These are phyloP conservation scores for Citrullus colocynthis DNA, from an alignment of 306 rosid genomes.

Conservation along the genomic window DNA sequence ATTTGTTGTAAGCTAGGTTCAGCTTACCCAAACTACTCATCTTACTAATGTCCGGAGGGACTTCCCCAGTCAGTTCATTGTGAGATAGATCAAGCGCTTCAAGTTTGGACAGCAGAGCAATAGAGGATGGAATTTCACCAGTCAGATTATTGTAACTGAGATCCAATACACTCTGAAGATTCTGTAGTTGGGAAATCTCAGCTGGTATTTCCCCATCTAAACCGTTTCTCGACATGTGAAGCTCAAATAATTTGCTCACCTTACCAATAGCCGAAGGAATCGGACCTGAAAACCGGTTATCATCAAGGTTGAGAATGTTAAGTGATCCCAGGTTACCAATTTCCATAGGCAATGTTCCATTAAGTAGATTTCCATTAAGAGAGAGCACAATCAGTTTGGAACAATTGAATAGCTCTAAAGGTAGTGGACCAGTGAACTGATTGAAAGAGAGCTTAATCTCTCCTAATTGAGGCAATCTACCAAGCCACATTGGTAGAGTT, in stretches of 20 bases:
- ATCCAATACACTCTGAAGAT: conserved; percentile 76
- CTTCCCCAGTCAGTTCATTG: conserved; percentile 66
- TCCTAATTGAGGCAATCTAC: conserved; percentile 54
- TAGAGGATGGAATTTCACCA: conserved; percentile 54
- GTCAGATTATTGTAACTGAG: conserved; percentile 71
- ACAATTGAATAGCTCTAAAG: conserved; percentile 50
- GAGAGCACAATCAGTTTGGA: conserved; percentile 62
- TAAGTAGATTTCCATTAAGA: conserved; percentile 46
- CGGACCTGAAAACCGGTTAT: conserved; percentile 48
- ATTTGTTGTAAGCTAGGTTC: conserved; percentile 65
- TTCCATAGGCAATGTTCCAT: conserved; percentile 57
- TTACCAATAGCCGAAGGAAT: conserved; percentile 50
- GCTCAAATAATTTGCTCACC: conserved; percentile 61
- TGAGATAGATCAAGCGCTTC: conserved; percentile 82
- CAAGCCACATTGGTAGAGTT: conserved; percentile 65
- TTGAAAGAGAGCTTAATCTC: conserved; percentile 74
- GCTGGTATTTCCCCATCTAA: conserved; percentile 53
- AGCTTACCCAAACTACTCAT: conserved; percentile 91
- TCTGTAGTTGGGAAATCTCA: conserved; percentile 71
- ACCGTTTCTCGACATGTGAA: conserved; percentile 46
- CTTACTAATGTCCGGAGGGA: conserved; percentile 54
- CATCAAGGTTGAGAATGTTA: conserved; percentile 52
- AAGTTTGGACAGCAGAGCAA: conserved; percentile 47
- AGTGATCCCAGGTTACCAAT: conserved; percentile 53
- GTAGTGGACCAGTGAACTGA: conserved; percentile 50